A percentile compares a stretch with the other conserved stretches of the same genome.
These are phyloP conservation scores for Gossypium turneri DNA, from an alignment of 345 rosid species.

Conservation along the genomic window DNA sequence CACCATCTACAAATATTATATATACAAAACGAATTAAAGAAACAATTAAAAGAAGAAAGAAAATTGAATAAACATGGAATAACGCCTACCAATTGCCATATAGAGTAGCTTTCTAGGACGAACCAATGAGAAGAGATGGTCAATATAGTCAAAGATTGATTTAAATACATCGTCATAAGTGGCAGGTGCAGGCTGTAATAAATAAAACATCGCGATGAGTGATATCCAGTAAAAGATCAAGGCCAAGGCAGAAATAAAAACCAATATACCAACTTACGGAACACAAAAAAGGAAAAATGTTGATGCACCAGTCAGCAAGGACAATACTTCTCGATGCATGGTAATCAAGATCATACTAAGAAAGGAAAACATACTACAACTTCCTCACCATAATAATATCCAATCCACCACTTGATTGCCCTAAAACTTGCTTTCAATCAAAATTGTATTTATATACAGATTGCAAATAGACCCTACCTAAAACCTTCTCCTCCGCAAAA, in stretches of 20 bases:
- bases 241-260: neutral
- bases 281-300: neutral
- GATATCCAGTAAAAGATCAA: neutral
- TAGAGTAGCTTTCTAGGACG: slow-evolving; percentile 96
- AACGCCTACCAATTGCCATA: slow-evolving; percentile 81
- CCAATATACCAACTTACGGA: neutral
- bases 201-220: slow-evolving; percentile 2
- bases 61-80: slow-evolving; percentile 11
- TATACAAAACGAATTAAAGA: slow-evolving; percentile 5
- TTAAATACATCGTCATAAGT: slow-evolving; percentile 90
- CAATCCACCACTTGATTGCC: neutral
- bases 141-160: slow-evolving; percentile 84
- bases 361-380: neutral
- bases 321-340: neutral
- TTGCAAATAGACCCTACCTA: neutral
- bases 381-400: neutral
- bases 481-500: neutral
- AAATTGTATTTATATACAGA: neutral
- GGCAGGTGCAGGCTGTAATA: slow-evolving; percentile 75
- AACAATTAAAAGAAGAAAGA: neutral
- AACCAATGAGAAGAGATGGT: slow-evolving; percentile 76
- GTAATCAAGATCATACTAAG: neutral
- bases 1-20: slow-evolving; percentile 63
- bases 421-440: neutral
- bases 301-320: neutral